Evolutionary conservation across 768 basidiomycete species (phyloP), one percentile per base, ranked within the genome.

Genomic region (Mycena polygramma): DNA sequence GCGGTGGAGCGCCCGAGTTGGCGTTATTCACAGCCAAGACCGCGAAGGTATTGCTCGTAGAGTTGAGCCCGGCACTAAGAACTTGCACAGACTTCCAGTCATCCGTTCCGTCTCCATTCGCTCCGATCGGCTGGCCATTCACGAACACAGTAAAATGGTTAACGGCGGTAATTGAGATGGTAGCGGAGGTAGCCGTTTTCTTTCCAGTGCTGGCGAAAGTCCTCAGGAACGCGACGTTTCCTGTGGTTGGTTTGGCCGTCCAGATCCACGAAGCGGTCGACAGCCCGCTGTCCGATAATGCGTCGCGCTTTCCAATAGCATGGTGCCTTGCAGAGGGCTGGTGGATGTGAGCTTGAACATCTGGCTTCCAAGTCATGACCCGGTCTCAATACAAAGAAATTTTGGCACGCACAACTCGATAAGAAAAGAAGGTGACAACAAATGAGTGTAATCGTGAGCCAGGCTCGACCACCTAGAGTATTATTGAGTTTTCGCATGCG

Each of bases 401-500:
- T 8, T 17, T 37, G 30, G 20, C 41, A 63, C 68, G 55, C 57
- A 69, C 68, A 10, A 41, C 41, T 41, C 15, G 41, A 53, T 46
- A 64, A 46, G 30, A 59, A 69, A 69, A 36, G 68, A 69, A 69
- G 24, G 68, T 69, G 43, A 39, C 46, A 59, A 53, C 51, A 45
- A 69, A 69, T 63, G 68, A 69, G 45, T 53, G 68, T 59, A 37
- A 69, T n/a, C 11, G 59, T 15, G 62, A 69, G 57, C 62, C 68
- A 57, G n/a, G 24, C 37, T 63, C 68, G 62, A 36, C 68, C 49
- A 46, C 62, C 68, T 69, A 17, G 13, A 69, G 19, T 22, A 41
- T 35, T 20, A 35, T 41, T 59, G 17, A 36, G 22, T 15, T 39
- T 51, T 37, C 35, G 14, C 8, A 52, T 0, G 36, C 1, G 15